Evolutionary conservation across 2,329 filamentous ascomycete species (phyloP), one percentile per base, ranked within the genome.

Genomic region (Macrophomina phaseolina): DNA sequence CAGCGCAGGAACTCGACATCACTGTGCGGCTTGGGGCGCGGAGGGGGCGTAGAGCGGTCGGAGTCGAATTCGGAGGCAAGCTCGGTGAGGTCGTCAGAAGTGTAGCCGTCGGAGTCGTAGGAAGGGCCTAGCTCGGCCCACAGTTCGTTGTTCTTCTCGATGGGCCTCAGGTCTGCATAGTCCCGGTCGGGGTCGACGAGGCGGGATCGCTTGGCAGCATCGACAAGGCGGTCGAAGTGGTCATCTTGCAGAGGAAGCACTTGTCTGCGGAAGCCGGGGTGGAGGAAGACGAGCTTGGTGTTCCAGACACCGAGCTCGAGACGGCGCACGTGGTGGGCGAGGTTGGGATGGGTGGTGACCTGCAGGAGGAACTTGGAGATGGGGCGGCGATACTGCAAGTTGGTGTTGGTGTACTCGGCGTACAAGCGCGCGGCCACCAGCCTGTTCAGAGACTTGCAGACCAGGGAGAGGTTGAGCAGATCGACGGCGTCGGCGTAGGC

Each of bases 381-480:
- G n/a, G 52, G 53, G 7, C 63, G 63, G 32, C 40, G 53, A 14
- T 38, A 58, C 2, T 48, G 32, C 42, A 65, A n/a, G 32, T 65
- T 65, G n/a, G 55, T 58, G 64, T 66, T 66, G 53, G 34, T 40
- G 53, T 66, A 66, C 5, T 58, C 46, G 4, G 53, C 16, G 53
- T 60, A 66, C 45, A 66, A 34, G n/a, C 11, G 23, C 6, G 64
- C 14, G 14, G 34, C 7, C 4, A 66, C 53, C 12, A 60, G 55
- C 45, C 18, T 42, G 42, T 61, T 60, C 18, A 66, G 11, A 4
- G 53, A 51, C 46, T 61, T 61, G 45, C 52, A 66, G 53, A 61
- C 64, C 5, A 66, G 23, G 2, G 64, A 66, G 53, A 66, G 64
- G 45, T 66, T 66, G 32, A 66, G 53, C 3, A 66, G 45, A 12